These are phyloP conservation scores for Aspergillus leporis DNA, from an alignment of 495 filamentous ascomycete genomes.

Conservation along the genomic window DNA sequence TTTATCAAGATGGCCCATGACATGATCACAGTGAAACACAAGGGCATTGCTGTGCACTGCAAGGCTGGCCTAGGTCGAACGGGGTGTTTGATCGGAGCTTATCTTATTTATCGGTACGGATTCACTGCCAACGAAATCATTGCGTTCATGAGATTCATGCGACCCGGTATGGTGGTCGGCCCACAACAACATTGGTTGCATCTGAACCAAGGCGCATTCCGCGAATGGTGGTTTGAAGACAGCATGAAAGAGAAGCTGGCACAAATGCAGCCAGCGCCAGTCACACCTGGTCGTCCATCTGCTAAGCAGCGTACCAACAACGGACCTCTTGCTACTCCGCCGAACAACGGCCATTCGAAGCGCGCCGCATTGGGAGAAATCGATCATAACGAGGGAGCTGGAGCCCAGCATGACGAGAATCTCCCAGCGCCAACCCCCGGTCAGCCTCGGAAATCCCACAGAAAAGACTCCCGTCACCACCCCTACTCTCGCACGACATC, in stretches of 20 bases:
- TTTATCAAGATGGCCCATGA: conserved; percentile 95
- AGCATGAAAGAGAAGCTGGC: conserved; percentile 67
- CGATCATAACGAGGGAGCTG: conserved; percentile 68
- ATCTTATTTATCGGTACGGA: conserved; percentile 96
- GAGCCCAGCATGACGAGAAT: conserved; percentile 68
- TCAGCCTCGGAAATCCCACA: conserved; percentile 85
- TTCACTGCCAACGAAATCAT: conserved; percentile 99
- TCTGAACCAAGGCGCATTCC: conserved; percentile 92
- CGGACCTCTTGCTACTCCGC: conserved; percentile 75
- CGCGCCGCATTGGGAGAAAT: conserved; percentile 88
- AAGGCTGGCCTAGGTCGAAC: conserved; percentile 97
- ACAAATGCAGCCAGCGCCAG: conserved; percentile 57
- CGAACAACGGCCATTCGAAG: conserved; percentile 70
- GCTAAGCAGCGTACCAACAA: conserved; percentile 53
- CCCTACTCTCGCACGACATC: conserved; percentile 52
- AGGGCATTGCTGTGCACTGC: conserved; percentile 94
- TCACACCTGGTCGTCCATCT: conserved; percentile 74
- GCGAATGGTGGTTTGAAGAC: conserved; percentile 98
- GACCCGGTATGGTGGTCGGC: conserved; percentile 97
- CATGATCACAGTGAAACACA: conserved; percentile 83
- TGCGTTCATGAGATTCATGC: conserved; percentile 99
- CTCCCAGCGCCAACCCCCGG: conserved; percentile 94
- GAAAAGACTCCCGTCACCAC: conserved; percentile 58
- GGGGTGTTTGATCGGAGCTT: conserved; percentile 93
- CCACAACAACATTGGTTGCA: conserved; percentile 99